Base-by-base conservation (phyloP, 495 filamentous ascomycete species). In the Daldinia decipiens region DNA sequence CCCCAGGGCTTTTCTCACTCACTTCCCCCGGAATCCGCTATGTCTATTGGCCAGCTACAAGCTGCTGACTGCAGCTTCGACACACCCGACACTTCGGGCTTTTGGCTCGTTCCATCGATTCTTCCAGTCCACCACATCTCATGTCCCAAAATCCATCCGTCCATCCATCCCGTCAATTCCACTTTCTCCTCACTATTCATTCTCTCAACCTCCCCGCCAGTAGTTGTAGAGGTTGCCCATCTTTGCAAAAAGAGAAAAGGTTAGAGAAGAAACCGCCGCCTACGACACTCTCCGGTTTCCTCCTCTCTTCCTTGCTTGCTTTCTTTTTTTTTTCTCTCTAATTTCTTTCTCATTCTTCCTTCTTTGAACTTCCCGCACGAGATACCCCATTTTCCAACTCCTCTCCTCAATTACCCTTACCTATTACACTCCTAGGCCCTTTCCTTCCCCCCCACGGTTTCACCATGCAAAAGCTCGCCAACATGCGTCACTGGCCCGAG, bases 381-480 rank as follows among this genome's bases (percentile, higher is more conserved):
- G 59, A 72, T 67, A 67, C 65, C 70, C 74, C 59, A 50, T 65
- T 75, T 75, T 66, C 62, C 72, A 47, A 24, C 67, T 52, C 45
- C 68, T 53, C 67, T 52, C 45, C 68, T 53, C 45, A 54, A 38
- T 21, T 53, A 52, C 45, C 64, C 63, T 61, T 27, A 62, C 64
- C 65, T 61, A 58, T 72, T 31, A 47, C 17, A 47, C 43, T 75
- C 57, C 73, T 67, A 70, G 62, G 67, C 75, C 65, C 65, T 58
- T 60, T 68, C 69, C 55, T 72, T 68, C 77, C 43, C 55, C 54
- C 68, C 65, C 51, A 24, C 21, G 62, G 63, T 70, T 73, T 77
- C 80, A 88, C 64, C 77, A 97, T 97, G 94, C 94, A 97, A 86
- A 96, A 95, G 83, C 90, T 97, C 77, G 89, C 91, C 81, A 94